Evolutionary conservation across 352 stramenopile genomes (phyloP).

Genomic region (Aphanomyces invadans): DNA sequence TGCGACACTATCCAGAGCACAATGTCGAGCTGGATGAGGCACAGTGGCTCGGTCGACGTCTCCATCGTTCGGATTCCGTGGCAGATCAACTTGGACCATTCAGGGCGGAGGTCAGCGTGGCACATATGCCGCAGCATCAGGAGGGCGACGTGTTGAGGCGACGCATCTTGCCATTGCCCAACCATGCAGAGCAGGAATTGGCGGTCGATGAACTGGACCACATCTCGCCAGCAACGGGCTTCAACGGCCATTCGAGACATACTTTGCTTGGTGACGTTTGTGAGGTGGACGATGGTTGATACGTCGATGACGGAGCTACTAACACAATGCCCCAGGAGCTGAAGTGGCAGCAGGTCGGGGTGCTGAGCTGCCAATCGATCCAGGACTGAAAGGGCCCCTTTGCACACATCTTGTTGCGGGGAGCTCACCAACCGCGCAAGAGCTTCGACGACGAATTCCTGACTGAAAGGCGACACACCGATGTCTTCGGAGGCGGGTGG

Average conservation of each 20-base stretch:
- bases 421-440: not conserved
- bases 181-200: not conserved
- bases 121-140: conserved; percentile 9
- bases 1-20: conserved; percentile 4
- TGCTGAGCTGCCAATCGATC: not conserved
- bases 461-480: not conserved
- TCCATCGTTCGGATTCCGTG: conserved; percentile 12
- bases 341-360: not conserved
- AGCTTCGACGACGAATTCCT: not conserved
- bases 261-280: not conserved
- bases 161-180: conserved; percentile 1
- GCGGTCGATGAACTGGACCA: not conserved
- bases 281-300: not conserved
- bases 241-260: not conserved
- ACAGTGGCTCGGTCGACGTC: conserved; percentile 4
- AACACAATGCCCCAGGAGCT: not conserved
- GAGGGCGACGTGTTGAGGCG: conserved; percentile 8
- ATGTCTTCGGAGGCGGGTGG: not conserved
- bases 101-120: not conserved
- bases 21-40: conserved; percentile 14
- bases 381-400: not conserved
- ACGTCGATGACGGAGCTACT: not conserved
- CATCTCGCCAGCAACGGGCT: not conserved
- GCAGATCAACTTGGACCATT: not conserved
- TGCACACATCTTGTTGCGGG: not conserved